Percentiles rank a stretch among this genome's conserved stretches.
Evolutionary conservation across 78 protist species (phyloP).

Genomic region (Dictyostelium discoideum): DNA sequence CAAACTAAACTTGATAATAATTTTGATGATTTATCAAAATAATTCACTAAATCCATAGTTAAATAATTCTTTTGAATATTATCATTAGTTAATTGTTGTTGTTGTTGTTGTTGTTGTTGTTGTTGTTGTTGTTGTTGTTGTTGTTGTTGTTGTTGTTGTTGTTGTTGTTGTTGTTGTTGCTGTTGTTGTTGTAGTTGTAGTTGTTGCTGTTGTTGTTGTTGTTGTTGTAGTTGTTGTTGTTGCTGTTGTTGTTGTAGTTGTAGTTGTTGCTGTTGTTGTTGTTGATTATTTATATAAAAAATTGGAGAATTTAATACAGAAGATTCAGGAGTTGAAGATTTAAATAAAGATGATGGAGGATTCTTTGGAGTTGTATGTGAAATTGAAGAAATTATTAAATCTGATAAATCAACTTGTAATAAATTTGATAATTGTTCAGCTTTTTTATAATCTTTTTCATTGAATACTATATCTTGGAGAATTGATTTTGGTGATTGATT

Average conservation of each 20-base stretch:
- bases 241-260: not conserved
- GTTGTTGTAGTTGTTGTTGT: not conserved
- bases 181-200: too few species aligned
- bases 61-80: not conserved
- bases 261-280: not conserved
- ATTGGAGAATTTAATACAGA: constrained; percentile 47
- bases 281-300: constrained; percentile 12
- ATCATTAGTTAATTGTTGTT: not conserved
- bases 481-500: constrained; percentile 39
- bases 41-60: constrained; percentile 32
- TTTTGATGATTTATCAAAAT: constrained; percentile 38
- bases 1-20: constrained; percentile 37
- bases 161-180: too few species aligned
- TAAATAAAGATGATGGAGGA: constrained; percentile 13
- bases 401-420: constrained; percentile 44
- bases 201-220: not conserved
- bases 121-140: too few species aligned
- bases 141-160: not conserved
- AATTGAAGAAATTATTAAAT: constrained; percentile 61
- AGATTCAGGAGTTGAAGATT: constrained; percentile 51
- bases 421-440: constrained; percentile 47
- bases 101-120: not conserved
- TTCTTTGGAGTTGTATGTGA: constrained; percentile 53
- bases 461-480: constrained; percentile 36
- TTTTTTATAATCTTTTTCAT: constrained; percentile 50